A percentile compares a stretch with the other conserved stretches of the same genome.
Conservation (phyloP, 1,139 yeast species). For the Scheffersomyces illinoinensis region DNA sequence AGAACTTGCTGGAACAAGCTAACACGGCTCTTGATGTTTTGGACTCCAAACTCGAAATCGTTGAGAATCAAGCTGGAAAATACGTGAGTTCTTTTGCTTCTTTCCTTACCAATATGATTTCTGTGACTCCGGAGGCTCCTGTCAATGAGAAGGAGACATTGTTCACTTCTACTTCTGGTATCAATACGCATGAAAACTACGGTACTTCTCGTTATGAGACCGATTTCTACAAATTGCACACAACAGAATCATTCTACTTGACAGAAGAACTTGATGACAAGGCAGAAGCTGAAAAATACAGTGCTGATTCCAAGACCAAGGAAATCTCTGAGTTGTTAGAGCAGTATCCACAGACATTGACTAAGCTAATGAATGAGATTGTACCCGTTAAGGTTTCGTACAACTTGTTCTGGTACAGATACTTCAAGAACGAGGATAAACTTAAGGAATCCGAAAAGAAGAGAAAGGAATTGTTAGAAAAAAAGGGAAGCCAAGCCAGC, state of each 20-base stretch:
- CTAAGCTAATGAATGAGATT: conserved; percentile 57
- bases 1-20: conserved; percentile 40
- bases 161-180: conserved; percentile 21
- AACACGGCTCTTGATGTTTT: conserved; percentile 61
- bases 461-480: conserved; percentile 60
- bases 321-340: conserved; percentile 52
- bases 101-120: conserved; percentile 54
- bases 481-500: conserved; percentile 13
- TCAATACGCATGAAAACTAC: conserved; percentile 27
- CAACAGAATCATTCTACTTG: conserved; percentile 22
- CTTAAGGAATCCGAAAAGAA: conserved; percentile 65
- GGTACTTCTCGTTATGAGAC: conserved; percentile 44
- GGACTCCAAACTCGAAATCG: conserved; percentile 66
- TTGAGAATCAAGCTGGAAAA: conserved; percentile 64
- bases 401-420: conserved; percentile 73
- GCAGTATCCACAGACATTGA: conserved; percentile 52
- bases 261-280: conserved; percentile 16
- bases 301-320: conserved; percentile 52
- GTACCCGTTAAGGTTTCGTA: conserved; percentile 68
- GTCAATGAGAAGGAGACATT: conserved; percentile 13
- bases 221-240: conserved; percentile 44
- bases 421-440: conserved; percentile 56
- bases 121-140: conserved; percentile 30
- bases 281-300: conserved; percentile 26
- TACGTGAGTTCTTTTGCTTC: conserved; percentile 60